Percentiles rank a stretch among this genome's conserved stretches.
Conservation (phyloP, 176 grass and related monocot genomes). For the Musa beccarii region DNA sequence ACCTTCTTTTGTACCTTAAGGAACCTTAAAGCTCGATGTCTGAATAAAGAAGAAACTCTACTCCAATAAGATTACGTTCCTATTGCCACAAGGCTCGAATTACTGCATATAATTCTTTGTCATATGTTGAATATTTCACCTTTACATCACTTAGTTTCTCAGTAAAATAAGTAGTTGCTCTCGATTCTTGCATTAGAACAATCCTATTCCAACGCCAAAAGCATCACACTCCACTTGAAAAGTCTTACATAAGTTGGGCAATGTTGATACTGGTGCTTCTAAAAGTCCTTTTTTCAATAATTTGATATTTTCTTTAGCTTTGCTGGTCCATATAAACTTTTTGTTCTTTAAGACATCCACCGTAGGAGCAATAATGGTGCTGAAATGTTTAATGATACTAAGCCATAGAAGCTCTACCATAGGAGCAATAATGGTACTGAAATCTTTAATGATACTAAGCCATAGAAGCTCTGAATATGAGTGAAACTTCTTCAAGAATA, state of each 20-base stretch:
- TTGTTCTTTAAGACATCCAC: neutral
- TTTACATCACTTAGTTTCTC: neutral
- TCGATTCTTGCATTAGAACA: neutral
- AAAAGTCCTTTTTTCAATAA: neutral
- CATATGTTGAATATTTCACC: constrained; percentile 2
- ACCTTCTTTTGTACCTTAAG: neutral
- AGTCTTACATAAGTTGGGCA: neutral
- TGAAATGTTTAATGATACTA: no score
- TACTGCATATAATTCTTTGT: neutral
- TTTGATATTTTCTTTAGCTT: neutral
- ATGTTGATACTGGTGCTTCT: neutral
- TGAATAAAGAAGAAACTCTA: neutral
- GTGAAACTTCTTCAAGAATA: neutral
- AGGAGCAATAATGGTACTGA: no score
- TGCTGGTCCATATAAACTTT: neutral
- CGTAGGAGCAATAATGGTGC: no score
- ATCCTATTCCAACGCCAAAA: neutral
- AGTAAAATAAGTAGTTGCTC: neutral
- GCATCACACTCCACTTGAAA: neutral
- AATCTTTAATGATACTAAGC: no score
- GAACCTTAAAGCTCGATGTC: neutral
- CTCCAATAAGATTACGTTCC: neutral
- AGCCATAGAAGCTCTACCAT: neutral
- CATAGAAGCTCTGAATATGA: neutral
- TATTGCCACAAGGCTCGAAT: neutral